These are phyloP conservation scores for Fraxinus dipetala DNA, from an alignment of 305 asterid species.

Conservation along the genomic window DNA sequence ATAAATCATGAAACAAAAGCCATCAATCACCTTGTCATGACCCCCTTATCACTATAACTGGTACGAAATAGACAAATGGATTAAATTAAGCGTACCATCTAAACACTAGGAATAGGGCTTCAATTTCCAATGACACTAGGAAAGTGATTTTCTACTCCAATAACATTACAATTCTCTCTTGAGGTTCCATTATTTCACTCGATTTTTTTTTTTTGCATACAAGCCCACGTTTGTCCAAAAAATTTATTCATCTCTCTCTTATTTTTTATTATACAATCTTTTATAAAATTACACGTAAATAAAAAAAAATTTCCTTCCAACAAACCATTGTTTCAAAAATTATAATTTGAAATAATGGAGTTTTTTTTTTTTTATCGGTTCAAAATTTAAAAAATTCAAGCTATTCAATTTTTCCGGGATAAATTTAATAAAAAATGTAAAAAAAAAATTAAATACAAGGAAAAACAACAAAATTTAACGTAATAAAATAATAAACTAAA, in stretches of 20 bases:
- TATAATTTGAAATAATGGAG: no score
- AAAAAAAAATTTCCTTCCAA: no score
- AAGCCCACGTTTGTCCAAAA: no score
- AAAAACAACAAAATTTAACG: not conserved
- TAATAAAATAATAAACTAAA: not conserved
- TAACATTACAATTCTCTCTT: not conserved
- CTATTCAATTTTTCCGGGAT: not conserved
- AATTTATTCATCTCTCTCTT: no score
- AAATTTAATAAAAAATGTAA: no score
- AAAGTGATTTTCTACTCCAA: not conserved
- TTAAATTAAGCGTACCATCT: slow-evolving; percentile 3
- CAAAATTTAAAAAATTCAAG: not conserved
- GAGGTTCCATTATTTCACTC: not conserved
- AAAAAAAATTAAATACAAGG: no score
- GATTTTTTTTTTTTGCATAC: no score
- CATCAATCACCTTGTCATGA: slow-evolving; percentile 13
- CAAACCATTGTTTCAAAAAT: no score
- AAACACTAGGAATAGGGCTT: not conserved
- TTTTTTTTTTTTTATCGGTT: no score
- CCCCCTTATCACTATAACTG: not conserved
- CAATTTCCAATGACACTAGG: slow-evolving; percentile 26
- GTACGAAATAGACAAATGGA: not conserved
- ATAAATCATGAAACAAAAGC: slow-evolving; percentile 18
- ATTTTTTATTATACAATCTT: no score
- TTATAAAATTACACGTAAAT: no score